These are phyloP conservation scores for Jamesozyma piceae DNA, from an alignment of 805 yeast genomes.

Conservation along the genomic window DNA sequence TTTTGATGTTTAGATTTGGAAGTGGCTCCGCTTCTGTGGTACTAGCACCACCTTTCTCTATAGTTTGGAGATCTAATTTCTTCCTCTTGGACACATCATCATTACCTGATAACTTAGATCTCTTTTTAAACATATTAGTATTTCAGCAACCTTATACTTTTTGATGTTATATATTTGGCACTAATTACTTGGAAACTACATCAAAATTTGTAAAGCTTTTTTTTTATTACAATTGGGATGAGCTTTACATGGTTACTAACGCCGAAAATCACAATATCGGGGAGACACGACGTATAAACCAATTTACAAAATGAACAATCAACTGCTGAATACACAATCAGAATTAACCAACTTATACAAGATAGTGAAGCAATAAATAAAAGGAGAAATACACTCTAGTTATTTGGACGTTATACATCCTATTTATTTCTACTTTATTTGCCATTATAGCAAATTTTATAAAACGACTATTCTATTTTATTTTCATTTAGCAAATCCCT, in stretches of 20 bases:
- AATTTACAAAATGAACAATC: too few species aligned
- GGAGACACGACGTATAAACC: background rate
- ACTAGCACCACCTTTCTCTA: background rate
- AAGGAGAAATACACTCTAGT: too few species aligned
- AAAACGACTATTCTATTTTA: background rate
- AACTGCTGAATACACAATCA: too few species aligned
- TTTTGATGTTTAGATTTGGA: background rate
- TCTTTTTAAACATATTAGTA: conserved; percentile 23
- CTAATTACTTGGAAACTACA: too few species aligned
- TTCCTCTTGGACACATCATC: conserved; percentile 1
- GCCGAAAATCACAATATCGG: background rate
- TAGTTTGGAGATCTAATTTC: background rate
- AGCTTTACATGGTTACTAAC: background rate
- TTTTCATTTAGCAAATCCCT: background rate
- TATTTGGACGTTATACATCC: too few species aligned
- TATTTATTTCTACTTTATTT: too few species aligned
- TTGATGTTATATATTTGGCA: too few species aligned
- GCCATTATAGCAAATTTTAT: too few species aligned
- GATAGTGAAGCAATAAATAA: too few species aligned
- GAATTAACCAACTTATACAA: too few species aligned
- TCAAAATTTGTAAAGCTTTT: too few species aligned
- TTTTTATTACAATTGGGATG: too few species aligned
- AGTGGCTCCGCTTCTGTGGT: background rate
- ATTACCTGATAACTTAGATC: conserved; percentile 7
- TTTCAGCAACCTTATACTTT: background rate